A percentile compares a stretch with the other conserved stretches of the same genome.
Evolutionary conservation across 805 yeast species (phyloP).

Genomic region (Nadsonia fulvescens): DNA sequence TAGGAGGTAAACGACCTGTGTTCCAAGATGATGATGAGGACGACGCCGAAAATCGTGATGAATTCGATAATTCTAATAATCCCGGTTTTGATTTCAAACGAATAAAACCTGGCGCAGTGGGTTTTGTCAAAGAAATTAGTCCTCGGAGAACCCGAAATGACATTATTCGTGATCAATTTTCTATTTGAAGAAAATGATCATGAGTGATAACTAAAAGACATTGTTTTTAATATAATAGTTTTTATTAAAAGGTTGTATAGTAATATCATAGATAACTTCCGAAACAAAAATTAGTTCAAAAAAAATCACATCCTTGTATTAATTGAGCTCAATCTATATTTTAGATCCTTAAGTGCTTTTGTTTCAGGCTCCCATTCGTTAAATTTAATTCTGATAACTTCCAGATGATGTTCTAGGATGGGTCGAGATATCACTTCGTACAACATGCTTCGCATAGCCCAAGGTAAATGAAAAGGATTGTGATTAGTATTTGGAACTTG

Average conservation of each 20-base stretch:
- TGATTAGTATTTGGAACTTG: slow-evolving; percentile 34
- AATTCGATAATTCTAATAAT: too few species aligned
- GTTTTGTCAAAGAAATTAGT: slow-evolving; percentile 2
- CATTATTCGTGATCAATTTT: neutral
- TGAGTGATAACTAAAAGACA: too few species aligned
- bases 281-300: too few species aligned
- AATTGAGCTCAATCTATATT: slow-evolving; percentile 53
- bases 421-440: slow-evolving; percentile 34
- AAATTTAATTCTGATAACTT: slow-evolving; percentile 46
- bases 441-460: slow-evolving; percentile 77
- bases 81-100: too few species aligned
- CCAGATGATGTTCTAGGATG: slow-evolving; percentile 34
- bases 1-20: too few species aligned
- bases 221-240: too few species aligned
- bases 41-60: slow-evolving; percentile 1
- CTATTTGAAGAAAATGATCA: too few species aligned
- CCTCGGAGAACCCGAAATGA: slow-evolving; percentile 1
- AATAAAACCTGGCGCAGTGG: too few species aligned
- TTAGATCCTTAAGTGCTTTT: slow-evolving; percentile 65
- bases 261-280: too few species aligned
- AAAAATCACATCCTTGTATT: slow-evolving; percentile 13
- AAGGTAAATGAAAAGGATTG: slow-evolving; percentile 78
- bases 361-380: slow-evolving; percentile 79
- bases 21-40: too few species aligned
- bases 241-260: too few species aligned